Evolutionary conservation across 768 basidiomycete species (phyloP).

Genomic region (Kondoa malvinella): DNA sequence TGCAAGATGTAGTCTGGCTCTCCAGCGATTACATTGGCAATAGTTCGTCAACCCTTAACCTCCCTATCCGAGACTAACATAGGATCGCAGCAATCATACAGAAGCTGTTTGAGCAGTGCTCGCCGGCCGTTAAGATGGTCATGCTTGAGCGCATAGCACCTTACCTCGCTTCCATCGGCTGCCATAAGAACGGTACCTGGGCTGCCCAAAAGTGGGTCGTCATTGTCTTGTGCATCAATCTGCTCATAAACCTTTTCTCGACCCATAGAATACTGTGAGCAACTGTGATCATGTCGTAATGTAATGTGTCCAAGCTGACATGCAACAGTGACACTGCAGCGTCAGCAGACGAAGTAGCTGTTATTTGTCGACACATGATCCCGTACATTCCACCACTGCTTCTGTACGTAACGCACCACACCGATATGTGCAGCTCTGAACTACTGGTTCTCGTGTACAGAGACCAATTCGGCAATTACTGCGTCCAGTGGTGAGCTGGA

Average conservation of each 20-base stretch:
- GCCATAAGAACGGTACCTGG: slow-evolving; percentile 98
- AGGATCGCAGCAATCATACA: slow-evolving; percentile 56
- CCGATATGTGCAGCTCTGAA: not conserved
- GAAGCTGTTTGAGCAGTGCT: slow-evolving; percentile 86
- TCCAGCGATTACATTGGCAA: slow-evolving; percentile 98
- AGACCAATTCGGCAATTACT: slow-evolving; percentile 42
- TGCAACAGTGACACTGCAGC: slow-evolving; percentile 83
- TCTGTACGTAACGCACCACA: slow-evolving; percentile 69
- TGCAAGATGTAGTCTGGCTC: slow-evolving; percentile 89
- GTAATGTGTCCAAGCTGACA: not conserved
- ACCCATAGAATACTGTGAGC: not conserved
- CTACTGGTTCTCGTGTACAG: not conserved
- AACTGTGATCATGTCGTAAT: not conserved
- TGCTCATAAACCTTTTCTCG: not conserved
- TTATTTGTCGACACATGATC: slow-evolving; percentile 70
- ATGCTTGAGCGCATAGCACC: slow-evolving; percentile 91
- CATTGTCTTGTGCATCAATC: not conserved
- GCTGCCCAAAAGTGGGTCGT: slow-evolving; percentile 64
- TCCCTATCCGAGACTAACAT: not conserved
- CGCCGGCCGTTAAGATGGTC: slow-evolving; percentile 53
- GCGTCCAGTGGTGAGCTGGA: slow-evolving; percentile 31
- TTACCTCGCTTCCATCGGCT: slow-evolving; percentile 84
- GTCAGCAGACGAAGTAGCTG: slow-evolving; percentile 62
- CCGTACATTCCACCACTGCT: slow-evolving; percentile 86
- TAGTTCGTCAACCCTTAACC: slow-evolving; percentile 30